A percentile compares a stretch with the other conserved stretches of the same genome.
These are phyloP conservation scores for Candida frijolesensis DNA, from an alignment of 1,139 yeast genomes.

Conservation along the genomic window DNA sequence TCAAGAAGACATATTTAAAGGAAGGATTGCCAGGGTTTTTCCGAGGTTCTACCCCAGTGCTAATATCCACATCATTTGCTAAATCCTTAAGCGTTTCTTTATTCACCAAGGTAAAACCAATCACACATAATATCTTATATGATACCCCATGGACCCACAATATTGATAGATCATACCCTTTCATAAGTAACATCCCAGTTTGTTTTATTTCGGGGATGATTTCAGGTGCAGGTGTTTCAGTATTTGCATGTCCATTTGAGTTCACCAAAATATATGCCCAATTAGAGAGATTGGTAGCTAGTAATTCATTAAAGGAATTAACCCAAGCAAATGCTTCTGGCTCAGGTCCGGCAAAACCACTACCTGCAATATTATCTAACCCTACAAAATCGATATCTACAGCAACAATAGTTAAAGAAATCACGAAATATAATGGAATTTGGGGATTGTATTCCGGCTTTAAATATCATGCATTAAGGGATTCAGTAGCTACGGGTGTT, in stretches of 20 bases:
- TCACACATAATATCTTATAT: slow-evolving; percentile 35
- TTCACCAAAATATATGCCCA: slow-evolving; percentile 82
- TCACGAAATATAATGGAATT: slow-evolving; percentile 59
- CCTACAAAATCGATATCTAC: slow-evolving; percentile 24
- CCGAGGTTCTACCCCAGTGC: slow-evolving; percentile 75
- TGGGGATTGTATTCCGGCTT: slow-evolving; percentile 74
- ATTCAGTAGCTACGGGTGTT: slow-evolving; percentile 69
- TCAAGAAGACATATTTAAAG: slow-evolving; percentile 51
- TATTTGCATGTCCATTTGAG: slow-evolving; percentile 84
- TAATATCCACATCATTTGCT: slow-evolving; percentile 65
- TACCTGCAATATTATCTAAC: slow-evolving; percentile 14
- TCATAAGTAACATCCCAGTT: slow-evolving; percentile 61
- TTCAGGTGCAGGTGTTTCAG: slow-evolving; percentile 67
- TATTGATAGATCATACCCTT: slow-evolving; percentile 30
- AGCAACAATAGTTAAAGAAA: slow-evolving; percentile 46
- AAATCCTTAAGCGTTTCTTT: slow-evolving; percentile 69
- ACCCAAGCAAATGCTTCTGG: slow-evolving; percentile 14
- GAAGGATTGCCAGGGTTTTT: slow-evolving; percentile 78
- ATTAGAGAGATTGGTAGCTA: slow-evolving; percentile 53
- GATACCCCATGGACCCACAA: slow-evolving; percentile 15
- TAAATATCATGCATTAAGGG: slow-evolving; percentile 66
- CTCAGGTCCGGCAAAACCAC: background rate
- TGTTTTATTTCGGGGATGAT: slow-evolving; percentile 65
- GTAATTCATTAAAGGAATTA: slow-evolving; percentile 19
- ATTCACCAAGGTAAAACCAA: slow-evolving; percentile 61